Percentiles rank a stretch among this genome's conserved stretches.
These are phyloP conservation scores for Diaporthe aspalathi DNA, from an alignment of 2,329 filamentous ascomycete species.

Conservation along the genomic window DNA sequence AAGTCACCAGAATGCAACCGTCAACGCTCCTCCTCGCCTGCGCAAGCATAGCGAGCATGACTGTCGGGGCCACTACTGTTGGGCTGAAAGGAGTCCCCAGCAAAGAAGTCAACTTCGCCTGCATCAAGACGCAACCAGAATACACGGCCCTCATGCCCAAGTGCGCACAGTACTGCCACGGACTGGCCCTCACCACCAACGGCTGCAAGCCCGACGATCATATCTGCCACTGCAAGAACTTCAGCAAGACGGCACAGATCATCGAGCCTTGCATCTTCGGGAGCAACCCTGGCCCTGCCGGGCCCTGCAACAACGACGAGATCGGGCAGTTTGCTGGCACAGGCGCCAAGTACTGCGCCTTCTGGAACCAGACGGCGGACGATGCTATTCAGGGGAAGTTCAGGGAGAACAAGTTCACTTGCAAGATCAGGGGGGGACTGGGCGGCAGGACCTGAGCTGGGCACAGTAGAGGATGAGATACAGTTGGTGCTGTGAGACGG, in stretches of 20 bases:
- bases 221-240: slow-evolving; percentile 30
- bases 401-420: background rate
- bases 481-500: background rate
- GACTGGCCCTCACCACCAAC: background rate
- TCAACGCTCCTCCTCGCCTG: background rate
- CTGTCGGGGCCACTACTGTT: background rate
- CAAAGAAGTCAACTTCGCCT: slow-evolving; percentile 9
- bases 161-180: slow-evolving; percentile 18
- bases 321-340: background rate
- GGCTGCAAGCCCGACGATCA: slow-evolving; percentile 8
- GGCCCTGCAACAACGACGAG: background rate
- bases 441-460: background rate
- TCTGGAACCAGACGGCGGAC: slow-evolving; percentile 18
- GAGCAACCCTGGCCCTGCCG: background rate
- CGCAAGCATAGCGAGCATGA: background rate
- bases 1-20: background rate
- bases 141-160: slow-evolving; percentile 12
- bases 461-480: too few relatives aligned
- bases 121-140: slow-evolving; percentile 15
- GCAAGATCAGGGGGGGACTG: background rate
- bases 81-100: background rate
- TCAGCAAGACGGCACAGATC: background rate
- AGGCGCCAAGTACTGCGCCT: background rate
- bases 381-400: background rate
- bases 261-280: slow-evolving; percentile 15